phyloP scores from a whole-genome alignment of 148 eudicot species.

The Cornus kousa region DNA sequence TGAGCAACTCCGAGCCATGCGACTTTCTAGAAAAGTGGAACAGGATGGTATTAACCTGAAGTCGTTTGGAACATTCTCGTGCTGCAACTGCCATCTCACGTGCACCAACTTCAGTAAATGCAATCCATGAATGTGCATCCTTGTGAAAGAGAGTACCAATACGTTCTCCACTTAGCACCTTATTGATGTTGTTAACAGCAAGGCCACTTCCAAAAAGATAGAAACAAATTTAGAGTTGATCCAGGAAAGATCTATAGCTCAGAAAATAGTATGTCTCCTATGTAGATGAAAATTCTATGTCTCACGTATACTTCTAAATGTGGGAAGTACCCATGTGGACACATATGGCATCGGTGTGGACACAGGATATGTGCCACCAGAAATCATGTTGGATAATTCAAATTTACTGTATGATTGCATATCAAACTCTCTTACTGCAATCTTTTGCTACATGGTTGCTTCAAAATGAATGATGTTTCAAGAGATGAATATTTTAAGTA shows the following conservation, averaged over 20 bases:
- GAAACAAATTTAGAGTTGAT: conserved; percentile 8
- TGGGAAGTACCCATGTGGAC: no score
- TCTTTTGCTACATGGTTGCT: no score
- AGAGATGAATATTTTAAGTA: no score
- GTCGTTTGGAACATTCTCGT: conserved; percentile 67
- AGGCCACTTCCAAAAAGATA: conserved; percentile 56
- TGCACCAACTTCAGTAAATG: conserved; percentile 51
- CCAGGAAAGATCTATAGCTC: not conserved
- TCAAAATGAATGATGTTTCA: no score
- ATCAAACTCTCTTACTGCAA: no score
- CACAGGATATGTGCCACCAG: no score
- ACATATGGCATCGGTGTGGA: no score
- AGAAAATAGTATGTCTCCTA: not conserved
- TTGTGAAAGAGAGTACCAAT: conserved; percentile 85
- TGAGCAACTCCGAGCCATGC: not conserved
- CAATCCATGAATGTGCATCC: conserved; percentile 60
- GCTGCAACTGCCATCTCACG: conserved; percentile 88
- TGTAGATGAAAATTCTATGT: not conserved
- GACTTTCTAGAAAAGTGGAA: not conserved
- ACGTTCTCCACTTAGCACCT: conserved; percentile 63
- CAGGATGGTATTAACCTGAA: conserved; percentile 49
- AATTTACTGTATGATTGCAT: no score
- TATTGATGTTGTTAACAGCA: conserved; percentile 55
- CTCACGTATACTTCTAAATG: no score
- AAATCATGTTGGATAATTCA: no score